Conservation (phyloP, 2,329 filamentous ascomycete genomes). For the Dothistroma pini region DNA sequence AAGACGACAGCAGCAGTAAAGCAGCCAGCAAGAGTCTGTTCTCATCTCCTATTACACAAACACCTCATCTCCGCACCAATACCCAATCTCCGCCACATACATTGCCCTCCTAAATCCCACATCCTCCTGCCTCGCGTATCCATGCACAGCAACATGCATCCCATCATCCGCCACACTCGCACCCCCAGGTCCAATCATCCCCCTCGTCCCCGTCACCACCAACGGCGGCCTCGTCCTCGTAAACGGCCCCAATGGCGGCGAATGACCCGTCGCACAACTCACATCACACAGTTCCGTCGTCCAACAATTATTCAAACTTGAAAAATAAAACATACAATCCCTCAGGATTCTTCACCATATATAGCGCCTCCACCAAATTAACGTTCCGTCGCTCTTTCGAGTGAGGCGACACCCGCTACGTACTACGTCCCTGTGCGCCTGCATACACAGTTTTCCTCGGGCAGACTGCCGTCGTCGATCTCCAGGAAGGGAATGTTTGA, state of each 20-base stretch:
- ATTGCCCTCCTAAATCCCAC: constrained; percentile 13
- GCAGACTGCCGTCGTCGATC: too few relatives aligned
- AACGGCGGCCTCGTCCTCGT: constrained; percentile 11
- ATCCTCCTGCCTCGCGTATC: constrained; percentile 10
- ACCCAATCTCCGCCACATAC: constrained; percentile 13
- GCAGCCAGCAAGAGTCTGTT: not conserved
- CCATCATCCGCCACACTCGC: constrained; percentile 16
- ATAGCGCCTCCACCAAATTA: constrained; percentile 30
- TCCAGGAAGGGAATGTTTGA: not conserved
- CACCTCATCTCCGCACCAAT: constrained; percentile 5
- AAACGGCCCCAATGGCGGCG: constrained; percentile 15
- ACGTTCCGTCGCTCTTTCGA: too few relatives aligned
- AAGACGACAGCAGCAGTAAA: not conserved
- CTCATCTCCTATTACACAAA: not conserved
- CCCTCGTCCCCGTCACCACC: constrained; percentile 27
- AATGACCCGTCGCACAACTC: constrained; percentile 11
- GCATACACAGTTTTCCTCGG: too few relatives aligned
- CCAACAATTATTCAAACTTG: constrained; percentile 28
- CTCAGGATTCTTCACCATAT: constrained; percentile 20
- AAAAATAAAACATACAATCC: constrained; percentile 30
- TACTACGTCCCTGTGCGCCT: too few relatives aligned
- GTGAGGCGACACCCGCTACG: too few relatives aligned
- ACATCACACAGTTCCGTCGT: constrained; percentile 18
- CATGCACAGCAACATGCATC: constrained; percentile 14
- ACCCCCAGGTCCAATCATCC: constrained; percentile 18